A percentile compares a stretch with the other conserved stretches of the same genome.
These are phyloP conservation scores for Pseudopyrenochaeta lycopersici DNA, from an alignment of 2,329 filamentous ascomycete species.

Conservation along the genomic window DNA sequence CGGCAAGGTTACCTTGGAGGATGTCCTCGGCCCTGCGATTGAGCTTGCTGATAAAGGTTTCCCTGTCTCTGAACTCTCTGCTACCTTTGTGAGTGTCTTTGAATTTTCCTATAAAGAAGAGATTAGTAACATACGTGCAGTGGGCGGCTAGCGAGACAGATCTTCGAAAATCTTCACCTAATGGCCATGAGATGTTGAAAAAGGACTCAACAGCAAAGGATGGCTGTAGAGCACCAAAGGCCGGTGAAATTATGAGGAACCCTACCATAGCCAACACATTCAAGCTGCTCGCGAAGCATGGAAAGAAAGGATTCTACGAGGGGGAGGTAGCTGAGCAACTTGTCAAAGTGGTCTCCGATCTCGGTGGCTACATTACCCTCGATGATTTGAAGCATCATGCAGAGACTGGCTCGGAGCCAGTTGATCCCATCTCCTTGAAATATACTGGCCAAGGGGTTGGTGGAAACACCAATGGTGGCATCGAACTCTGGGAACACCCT, in stretches of 20 bases:
- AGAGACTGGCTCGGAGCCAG: constrained; percentile 76
- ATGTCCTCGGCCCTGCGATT: constrained; percentile 84
- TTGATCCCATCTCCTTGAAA: constrained; percentile 83
- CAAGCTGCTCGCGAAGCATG: constrained; percentile 76
- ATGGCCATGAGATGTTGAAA: constrained; percentile 88
- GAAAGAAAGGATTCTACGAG: constrained; percentile 90
- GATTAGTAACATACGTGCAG: constrained; percentile 54
- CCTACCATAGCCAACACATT: constrained; percentile 84
- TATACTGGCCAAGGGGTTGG: constrained; percentile 73
- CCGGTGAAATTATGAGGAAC: constrained; percentile 91
- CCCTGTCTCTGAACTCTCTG: constrained; percentile 83
- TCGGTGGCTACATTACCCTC: constrained; percentile 79
- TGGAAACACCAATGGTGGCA: constrained; percentile 61
- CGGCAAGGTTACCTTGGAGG: constrained; percentile 77
- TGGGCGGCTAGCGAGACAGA: constrained; percentile 73
- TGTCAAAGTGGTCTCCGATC: constrained; percentile 77
- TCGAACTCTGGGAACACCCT: constrained; percentile 95
- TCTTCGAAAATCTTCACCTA: constrained; percentile 80
- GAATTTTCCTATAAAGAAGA: neutral
- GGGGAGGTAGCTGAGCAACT: constrained; percentile 84
- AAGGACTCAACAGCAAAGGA: constrained; percentile 71
- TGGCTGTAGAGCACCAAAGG: constrained; percentile 76
- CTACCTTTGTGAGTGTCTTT: constrained; percentile 67
- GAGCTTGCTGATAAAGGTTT: constrained; percentile 88
- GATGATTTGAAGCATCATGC: constrained; percentile 84